Conservation (phyloP, 331 rosid genomes). For the Malus hybrid region DNA sequence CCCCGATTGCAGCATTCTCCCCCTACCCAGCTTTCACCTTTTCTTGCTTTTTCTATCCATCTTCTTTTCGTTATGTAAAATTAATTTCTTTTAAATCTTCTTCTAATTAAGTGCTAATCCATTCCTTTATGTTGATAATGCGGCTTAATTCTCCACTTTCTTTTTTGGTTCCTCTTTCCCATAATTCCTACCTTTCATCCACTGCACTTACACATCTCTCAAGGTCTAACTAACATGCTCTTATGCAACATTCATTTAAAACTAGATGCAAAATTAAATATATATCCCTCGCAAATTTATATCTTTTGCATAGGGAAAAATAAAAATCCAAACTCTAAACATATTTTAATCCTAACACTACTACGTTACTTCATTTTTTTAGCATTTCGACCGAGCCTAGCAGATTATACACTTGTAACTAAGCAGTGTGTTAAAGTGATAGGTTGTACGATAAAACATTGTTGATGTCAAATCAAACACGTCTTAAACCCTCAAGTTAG, state of each 20-base stretch:
- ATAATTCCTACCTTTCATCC: neutral
- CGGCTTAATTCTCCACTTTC: slow-evolving; percentile 11
- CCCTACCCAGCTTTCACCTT: neutral
- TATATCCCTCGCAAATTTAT: no score
- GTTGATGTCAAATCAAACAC: no score
- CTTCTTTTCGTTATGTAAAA: slow-evolving; percentile 4
- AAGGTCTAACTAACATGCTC: neutral
- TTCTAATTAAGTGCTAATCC: slow-evolving; percentile 1
- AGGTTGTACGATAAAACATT: no score
- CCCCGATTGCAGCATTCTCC: slow-evolving; percentile 40
- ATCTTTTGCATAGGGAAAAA: no score
- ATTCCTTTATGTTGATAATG: neutral
- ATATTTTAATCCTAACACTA: no score
- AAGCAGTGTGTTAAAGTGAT: no score
- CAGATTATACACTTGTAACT: no score
- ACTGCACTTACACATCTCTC: neutral
- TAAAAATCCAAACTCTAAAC: no score
- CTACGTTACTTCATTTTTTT: no score
- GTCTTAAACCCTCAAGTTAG: no score
- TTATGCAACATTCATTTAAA: neutral
- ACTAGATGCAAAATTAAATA: no score
- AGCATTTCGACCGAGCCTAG: no score
- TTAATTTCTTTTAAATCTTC: neutral
- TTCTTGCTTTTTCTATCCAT: neutral
- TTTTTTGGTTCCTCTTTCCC: neutral